Conservation (phyloP, 2,329 filamentous ascomycete species). For the Cryphonectria naterciae region DNA sequence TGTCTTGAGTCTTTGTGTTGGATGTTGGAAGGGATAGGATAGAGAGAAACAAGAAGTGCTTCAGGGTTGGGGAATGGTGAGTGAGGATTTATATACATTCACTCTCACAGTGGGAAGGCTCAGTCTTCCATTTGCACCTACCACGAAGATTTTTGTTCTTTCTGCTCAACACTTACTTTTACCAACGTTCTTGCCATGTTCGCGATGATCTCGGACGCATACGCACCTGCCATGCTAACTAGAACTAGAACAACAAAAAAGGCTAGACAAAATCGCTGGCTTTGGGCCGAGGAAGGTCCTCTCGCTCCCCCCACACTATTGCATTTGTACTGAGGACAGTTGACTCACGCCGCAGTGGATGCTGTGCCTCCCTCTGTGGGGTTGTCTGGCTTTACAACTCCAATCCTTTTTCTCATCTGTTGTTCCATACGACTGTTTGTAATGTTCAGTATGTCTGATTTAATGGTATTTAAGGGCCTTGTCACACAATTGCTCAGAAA, state of each 20-base stretch:
- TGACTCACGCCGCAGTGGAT: not conserved
- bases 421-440: not conserved
- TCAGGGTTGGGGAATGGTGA: not conserved
- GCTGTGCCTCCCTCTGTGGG: not conserved
- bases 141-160: not conserved
- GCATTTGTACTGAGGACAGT: not conserved
- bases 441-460: not conserved
- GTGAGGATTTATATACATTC: not conserved
- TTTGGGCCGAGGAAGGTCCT: not conserved
- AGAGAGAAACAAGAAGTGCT: not conserved
- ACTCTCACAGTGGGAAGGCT: not conserved
- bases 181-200: not conserved
- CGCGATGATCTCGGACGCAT: not conserved
- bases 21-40: not conserved
- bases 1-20: not conserved
- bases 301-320: too few species aligned
- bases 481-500: not conserved
- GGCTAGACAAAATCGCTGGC: not conserved
- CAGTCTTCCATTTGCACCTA: not conserved
- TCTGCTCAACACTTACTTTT: not conserved
- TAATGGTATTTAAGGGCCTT: too few species aligned
- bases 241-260: not conserved
- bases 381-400: too few species aligned
- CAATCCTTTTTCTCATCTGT: not conserved
- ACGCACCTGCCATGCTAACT: not conserved